Evolutionary conservation across 2,329 filamentous ascomycete species (phyloP).

Genomic region (Penicillium sp.): DNA sequence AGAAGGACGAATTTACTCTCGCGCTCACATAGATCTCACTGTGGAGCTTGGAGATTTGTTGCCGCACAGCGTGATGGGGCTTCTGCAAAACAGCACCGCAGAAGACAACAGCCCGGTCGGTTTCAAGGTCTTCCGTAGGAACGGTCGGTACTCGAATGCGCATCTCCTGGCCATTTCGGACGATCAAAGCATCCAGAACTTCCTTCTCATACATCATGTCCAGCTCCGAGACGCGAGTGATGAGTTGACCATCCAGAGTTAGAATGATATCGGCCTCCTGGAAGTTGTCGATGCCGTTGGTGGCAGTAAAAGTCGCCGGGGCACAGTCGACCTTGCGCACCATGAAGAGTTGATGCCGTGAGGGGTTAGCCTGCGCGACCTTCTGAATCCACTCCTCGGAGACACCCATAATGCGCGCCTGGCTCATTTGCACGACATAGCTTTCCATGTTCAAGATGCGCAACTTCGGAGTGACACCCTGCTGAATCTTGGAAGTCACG

Average conservation of each 20-base stretch:
- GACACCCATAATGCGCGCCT: conserved; percentile 94
- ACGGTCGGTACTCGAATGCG: conserved; percentile 76
- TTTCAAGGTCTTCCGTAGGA: conserved; percentile 84
- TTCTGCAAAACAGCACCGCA: conserved; percentile 90
- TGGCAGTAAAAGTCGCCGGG: conserved; percentile 39
- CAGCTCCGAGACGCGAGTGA: conserved; percentile 87
- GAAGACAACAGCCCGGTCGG: conserved; percentile 85
- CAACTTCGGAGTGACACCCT: conserved; percentile 71
- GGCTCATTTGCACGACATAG: conserved; percentile 91
- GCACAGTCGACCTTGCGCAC: conserved; percentile 80
- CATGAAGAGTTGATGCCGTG: conserved; percentile 97
- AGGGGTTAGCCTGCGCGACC: conserved; percentile 80
- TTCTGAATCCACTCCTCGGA: conserved; percentile 92
- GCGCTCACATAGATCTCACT: conserved; percentile 95
- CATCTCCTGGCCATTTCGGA: conserved; percentile 78
- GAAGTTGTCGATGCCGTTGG: conserved; percentile 55
- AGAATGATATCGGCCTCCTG: conserved; percentile 90
- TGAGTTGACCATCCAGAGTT: conserved; percentile 83
- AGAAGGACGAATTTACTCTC: conserved; percentile 44
- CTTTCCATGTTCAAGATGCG: conserved; percentile 93
- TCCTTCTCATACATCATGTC: conserved; percentile 95
- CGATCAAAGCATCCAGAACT: conserved; percentile 73
- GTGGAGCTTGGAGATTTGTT: conserved; percentile 95
- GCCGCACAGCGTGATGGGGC: conserved; percentile 90
- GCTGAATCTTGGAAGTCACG: conserved; percentile 80